Conservation (phyloP, 495 filamentous ascomycete species). For the Aspergillus asperescens region DNA sequence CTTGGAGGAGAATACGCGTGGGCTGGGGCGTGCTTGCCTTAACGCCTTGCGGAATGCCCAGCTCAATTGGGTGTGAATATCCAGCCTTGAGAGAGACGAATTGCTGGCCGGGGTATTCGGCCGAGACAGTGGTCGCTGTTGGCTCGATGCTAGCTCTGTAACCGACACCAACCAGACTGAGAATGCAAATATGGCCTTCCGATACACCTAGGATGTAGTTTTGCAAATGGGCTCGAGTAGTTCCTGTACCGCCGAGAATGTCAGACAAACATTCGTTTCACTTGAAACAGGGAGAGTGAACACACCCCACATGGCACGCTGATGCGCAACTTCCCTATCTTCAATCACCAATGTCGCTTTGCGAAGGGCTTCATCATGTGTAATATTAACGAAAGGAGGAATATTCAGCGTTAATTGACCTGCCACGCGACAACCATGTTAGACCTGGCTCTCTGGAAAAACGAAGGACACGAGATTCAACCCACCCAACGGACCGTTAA, state of each 20-base stretch:
- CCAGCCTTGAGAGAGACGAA: conserved; percentile 92
- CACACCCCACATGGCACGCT: conserved; percentile 98
- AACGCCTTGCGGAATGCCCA: conserved; percentile 74
- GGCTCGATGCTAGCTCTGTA: conserved; percentile 83
- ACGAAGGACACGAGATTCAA: neutral
- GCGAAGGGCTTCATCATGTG: conserved; percentile 52
- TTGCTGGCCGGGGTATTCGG: conserved; percentile 72
- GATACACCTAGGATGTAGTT: conserved; percentile 89
- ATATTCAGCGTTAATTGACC: conserved; percentile 67
- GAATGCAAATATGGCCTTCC: conserved; percentile 89
- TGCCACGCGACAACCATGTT: conserved; percentile 22
- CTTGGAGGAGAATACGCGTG: conserved; percentile 89
- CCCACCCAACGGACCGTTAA: conserved; percentile 72
- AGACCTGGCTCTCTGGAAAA: neutral
- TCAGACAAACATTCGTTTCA: conserved; percentile 7
- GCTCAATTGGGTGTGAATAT: conserved; percentile 90
- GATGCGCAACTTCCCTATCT: conserved; percentile 58
- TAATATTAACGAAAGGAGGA: conserved; percentile 66
- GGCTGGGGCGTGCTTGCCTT: conserved; percentile 86
- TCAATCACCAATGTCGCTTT: conserved; percentile 63
- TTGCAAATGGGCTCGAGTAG: conserved; percentile 79
- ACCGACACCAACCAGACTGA: conserved; percentile 92
- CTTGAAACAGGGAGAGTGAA: conserved; percentile 11
- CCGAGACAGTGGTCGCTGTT: conserved; percentile 59
- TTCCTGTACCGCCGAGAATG: conserved; percentile 52